A percentile compares a stretch with the other conserved stretches of the same genome.
Evolutionary conservation across 176 grass and related monocot genomes (phyloP).

Genomic region (Tillandsia fasciculata): DNA sequence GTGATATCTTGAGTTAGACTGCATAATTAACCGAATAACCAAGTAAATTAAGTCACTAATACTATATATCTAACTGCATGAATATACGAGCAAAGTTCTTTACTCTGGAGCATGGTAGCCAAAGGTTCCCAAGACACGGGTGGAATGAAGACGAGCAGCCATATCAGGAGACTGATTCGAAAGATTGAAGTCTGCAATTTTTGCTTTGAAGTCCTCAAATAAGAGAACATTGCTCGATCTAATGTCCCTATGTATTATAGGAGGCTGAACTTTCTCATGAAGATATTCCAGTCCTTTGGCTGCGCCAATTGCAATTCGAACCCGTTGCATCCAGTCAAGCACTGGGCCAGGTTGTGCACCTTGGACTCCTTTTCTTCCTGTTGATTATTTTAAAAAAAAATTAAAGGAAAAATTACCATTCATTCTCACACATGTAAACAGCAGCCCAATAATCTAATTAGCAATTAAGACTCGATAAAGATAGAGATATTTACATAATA

Average conservation of each 20-base stretch:
- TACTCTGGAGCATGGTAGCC: constrained; percentile 97
- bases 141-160: constrained; percentile 84
- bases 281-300: constrained; percentile 86
- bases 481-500: too few relatives aligned
- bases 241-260: constrained; percentile 76
- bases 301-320: constrained; percentile 68
- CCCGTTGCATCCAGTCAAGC: constrained; percentile 86
- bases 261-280: constrained; percentile 74
- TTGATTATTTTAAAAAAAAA: neutral
- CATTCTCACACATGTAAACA: too few relatives aligned
- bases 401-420: too few relatives aligned
- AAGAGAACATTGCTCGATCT: constrained; percentile 89
- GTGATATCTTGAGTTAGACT: neutral
- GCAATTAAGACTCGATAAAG: too few relatives aligned
- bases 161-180: constrained; percentile 89
- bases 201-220: constrained; percentile 86
- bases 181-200: constrained; percentile 88
- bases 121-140: constrained; percentile 86
- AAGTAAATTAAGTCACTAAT: neutral
- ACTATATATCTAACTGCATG: neutral
- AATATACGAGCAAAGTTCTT: constrained; percentile 2
- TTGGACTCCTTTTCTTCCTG: constrained; percentile 87
- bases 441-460: too few relatives aligned
- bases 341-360: constrained; percentile 76
- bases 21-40: neutral